Evolutionary conservation across 169 alveolate genomes (phyloP), one percentile per base, ranked within the genome.

Genomic region (Plasmodium inui): DNA sequence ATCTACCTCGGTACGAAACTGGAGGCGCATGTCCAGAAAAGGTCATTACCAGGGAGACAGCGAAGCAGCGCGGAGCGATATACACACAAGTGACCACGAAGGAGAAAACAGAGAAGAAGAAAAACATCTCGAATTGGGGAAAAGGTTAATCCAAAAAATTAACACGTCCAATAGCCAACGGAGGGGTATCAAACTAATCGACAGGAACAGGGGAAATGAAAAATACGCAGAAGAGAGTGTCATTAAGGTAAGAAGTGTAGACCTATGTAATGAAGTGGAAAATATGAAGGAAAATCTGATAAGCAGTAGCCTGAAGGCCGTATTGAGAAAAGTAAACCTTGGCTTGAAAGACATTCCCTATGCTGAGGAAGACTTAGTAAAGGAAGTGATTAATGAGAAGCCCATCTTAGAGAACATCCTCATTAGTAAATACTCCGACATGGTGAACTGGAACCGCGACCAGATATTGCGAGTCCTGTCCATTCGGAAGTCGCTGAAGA

Each of bases 131-230:
- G 83, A 61, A 8, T 84, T 41, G 28, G 82, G 83, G 28, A 84
- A 84, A 32, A 79, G 50, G 37, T 28, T 89, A 79, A 89, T 80
- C 4, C 22, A 80, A 26, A 89, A 39, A 79, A 89, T 89, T 6
- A 89, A 89, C 41, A 84, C 46, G 3, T 41, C 53, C 2, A 80
- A 79, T 41, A 78, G 2, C 9, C 90, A 78, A 61, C n/a, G 94
- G 79, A 79, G 94, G 32, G 81, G 94, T 22, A 89, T 89, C 0
- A 89, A 89, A 61, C 34, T 89, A 22, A 89, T 89, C 6, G 90
- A 89, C 50, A 55, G 90, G 28, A 89, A 41, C 22, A 39, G 19
- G 12, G 41, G 67, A 37, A 32, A n/a, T 57, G 82, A 46, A 76
- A 37, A 10, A 19, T 14, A 0, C 32, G 9, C 10, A 37, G 72